Conservation (phyloP, 805 yeast species). For the Saccharomycopsis javanensis region DNA sequence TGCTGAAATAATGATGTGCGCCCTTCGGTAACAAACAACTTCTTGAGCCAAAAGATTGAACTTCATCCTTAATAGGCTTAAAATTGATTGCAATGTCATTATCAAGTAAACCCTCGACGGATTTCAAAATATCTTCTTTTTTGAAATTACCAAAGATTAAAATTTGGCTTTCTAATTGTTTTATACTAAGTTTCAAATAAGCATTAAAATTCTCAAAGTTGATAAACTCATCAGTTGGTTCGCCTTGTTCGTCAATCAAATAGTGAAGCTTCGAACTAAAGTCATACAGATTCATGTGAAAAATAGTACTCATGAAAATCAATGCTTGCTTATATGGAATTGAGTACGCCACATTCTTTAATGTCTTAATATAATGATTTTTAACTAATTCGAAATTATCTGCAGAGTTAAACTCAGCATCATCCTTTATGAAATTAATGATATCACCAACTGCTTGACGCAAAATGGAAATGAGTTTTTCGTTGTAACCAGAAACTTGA, state of each 20-base stretch:
- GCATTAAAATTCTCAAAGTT: slow-evolving; percentile 36
- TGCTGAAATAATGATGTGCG: slow-evolving; percentile 37
- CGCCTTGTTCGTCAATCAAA: slow-evolving; percentile 26
- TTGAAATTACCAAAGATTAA: slow-evolving; percentile 67
- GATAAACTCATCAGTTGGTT: slow-evolving; percentile 37
- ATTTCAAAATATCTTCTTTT: slow-evolving; percentile 19
- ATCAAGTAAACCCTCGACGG: neutral
- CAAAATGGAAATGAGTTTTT: slow-evolving; percentile 59
- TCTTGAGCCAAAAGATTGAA: slow-evolving; percentile 23
- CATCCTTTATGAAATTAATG: slow-evolving; percentile 19
- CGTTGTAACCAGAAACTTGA: slow-evolving; percentile 70
- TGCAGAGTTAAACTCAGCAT: slow-evolving; percentile 12
- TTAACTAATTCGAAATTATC: slow-evolving; percentile 59
- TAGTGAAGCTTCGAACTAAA: slow-evolving; percentile 50
- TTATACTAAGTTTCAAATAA: slow-evolving; percentile 29
- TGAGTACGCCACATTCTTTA: slow-evolving; percentile 58
- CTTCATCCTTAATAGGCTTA: neutral
- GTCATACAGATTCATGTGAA: slow-evolving; percentile 66
- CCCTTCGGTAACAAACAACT: slow-evolving; percentile 34
- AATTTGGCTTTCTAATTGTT: slow-evolving; percentile 59
- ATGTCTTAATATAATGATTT: slow-evolving; percentile 51
- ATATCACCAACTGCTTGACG: slow-evolving; percentile 50
- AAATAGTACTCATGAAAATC: slow-evolving; percentile 45
- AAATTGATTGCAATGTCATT: neutral
- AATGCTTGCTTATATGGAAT: slow-evolving; percentile 77